These are phyloP conservation scores for Flaveria floridana DNA, from an alignment of 140 eudicot species.

Conservation along the genomic window DNA sequence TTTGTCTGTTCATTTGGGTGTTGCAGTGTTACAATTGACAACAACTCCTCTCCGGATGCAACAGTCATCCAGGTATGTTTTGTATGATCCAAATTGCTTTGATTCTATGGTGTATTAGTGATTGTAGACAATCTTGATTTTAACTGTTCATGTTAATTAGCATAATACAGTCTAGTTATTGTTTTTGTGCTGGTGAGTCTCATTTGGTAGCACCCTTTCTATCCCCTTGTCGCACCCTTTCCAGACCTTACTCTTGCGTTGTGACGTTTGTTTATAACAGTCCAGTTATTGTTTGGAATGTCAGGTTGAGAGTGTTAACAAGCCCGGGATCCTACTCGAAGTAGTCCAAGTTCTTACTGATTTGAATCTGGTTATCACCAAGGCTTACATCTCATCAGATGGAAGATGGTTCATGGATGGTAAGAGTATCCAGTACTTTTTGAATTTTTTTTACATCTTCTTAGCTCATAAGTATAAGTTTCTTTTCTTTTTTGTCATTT, in stretches of 20 bases:
- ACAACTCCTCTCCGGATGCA: constrained; percentile 58
- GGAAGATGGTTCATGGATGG: constrained; percentile 98
- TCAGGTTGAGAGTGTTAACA: constrained; percentile 83
- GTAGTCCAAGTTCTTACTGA: constrained; percentile 88
- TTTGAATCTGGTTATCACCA: constrained; percentile 59
- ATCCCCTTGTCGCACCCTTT: no score
- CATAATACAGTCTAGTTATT: not conserved
- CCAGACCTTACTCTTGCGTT: no score
- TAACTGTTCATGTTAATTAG: not conserved
- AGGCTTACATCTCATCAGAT: constrained; percentile 83
- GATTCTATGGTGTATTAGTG: not conserved
- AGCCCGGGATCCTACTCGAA: constrained; percentile 71
- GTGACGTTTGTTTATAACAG: not conserved
- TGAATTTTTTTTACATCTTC: constrained; percentile 2
- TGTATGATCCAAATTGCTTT: constrained; percentile 4
- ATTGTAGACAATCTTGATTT: not conserved
- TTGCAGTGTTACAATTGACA: constrained; percentile 78
- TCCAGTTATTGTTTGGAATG: not conserved
- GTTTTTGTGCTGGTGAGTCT: no score
- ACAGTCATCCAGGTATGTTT: constrained; percentile 62
- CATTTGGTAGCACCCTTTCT: no score
- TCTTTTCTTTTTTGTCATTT: not conserved
- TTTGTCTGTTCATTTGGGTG: constrained; percentile 12
- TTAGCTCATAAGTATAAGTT: not conserved
- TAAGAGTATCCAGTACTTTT: constrained; percentile 4